Evolutionary conservation across 2,329 filamentous ascomycete species (phyloP).

Genomic region (Paramyrothecium roridum): DNA sequence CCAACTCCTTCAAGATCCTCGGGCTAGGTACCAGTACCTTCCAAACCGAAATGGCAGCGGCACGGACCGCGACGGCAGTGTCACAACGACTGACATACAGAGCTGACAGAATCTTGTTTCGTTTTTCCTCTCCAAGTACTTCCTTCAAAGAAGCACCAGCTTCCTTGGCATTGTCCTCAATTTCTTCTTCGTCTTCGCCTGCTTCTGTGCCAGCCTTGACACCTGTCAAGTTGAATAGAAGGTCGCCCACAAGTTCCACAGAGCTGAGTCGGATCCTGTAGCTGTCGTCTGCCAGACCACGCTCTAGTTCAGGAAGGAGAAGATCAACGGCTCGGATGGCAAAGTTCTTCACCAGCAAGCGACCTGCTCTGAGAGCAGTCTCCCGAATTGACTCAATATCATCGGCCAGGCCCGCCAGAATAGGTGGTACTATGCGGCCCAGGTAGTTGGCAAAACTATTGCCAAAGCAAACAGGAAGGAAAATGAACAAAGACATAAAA

Average conservation of each 20-base stretch:
- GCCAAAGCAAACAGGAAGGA: constrained; percentile 96
- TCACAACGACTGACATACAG: constrained; percentile 97
- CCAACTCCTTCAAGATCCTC: constrained; percentile 88
- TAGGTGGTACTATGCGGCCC: constrained; percentile 91
- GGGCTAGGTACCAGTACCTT: constrained; percentile 94
- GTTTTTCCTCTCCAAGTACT: constrained; percentile 90
- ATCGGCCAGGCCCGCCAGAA: constrained; percentile 89
- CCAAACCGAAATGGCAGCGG: constrained; percentile 90
- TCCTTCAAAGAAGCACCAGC: constrained; percentile 92
- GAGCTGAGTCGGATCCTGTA: constrained; percentile 98
- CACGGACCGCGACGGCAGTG: constrained; percentile 86
- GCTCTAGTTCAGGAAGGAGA: constrained; percentile 88
- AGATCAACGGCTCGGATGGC: constrained; percentile 92
- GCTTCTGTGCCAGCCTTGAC: constrained; percentile 76
- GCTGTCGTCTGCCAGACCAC: constrained; percentile 94
- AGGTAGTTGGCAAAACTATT: constrained; percentile 98
- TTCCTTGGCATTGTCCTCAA: constrained; percentile 73
- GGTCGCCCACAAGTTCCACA: constrained; percentile 92
- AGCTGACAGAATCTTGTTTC: constrained; percentile 95
- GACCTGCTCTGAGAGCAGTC: constrained; percentile 89
- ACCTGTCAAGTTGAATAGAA: constrained; percentile 96
- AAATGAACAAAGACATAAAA: constrained; percentile 99
- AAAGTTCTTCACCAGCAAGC: constrained; percentile 97
- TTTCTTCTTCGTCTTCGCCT: constrained; percentile 74
- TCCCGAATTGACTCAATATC: constrained; percentile 96